These are phyloP conservation scores for Alternaria gansuensis DNA, from an alignment of 2,329 filamentous ascomycete genomes.

Conservation along the genomic window DNA sequence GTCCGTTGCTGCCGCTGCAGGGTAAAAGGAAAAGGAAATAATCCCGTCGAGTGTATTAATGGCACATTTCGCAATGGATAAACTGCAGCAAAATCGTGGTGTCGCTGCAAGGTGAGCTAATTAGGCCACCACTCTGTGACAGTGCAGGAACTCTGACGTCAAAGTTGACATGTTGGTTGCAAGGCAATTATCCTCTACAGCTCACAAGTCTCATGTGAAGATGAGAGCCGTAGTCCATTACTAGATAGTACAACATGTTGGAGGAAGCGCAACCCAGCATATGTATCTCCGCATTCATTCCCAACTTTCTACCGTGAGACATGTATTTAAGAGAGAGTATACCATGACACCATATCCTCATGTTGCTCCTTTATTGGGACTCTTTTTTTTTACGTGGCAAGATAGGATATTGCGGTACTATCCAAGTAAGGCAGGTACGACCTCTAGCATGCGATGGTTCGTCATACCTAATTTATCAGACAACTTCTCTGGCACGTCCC, in stretches of 20 bases:
- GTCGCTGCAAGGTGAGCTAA: background rate
- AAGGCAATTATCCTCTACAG: background rate
- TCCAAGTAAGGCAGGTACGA: background rate
- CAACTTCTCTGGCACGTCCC: conserved; percentile 1
- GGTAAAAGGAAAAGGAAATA: background rate
- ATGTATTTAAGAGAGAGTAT: background rate
- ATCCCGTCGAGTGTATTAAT: background rate
- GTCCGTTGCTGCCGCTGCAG: background rate
- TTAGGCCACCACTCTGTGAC: background rate
- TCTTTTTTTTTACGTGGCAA: background rate
- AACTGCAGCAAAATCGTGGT: background rate
- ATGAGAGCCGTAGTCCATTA: background rate
- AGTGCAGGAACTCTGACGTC: background rate
- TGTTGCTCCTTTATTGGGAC: background rate
- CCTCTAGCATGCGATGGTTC: background rate
- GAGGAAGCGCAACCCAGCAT: conserved; percentile 4
- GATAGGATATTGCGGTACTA: background rate
- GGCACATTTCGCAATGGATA: background rate
- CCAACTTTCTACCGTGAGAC: background rate
- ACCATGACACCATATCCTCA: background rate
- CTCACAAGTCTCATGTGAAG: background rate
- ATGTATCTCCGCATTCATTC: conserved; percentile 5
- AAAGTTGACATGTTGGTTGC: background rate
- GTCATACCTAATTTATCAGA: background rate
- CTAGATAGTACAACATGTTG: background rate